These are phyloP conservation scores for Camellia japonica DNA, from an alignment of 148 eudicot species.

Conservation along the genomic window DNA sequence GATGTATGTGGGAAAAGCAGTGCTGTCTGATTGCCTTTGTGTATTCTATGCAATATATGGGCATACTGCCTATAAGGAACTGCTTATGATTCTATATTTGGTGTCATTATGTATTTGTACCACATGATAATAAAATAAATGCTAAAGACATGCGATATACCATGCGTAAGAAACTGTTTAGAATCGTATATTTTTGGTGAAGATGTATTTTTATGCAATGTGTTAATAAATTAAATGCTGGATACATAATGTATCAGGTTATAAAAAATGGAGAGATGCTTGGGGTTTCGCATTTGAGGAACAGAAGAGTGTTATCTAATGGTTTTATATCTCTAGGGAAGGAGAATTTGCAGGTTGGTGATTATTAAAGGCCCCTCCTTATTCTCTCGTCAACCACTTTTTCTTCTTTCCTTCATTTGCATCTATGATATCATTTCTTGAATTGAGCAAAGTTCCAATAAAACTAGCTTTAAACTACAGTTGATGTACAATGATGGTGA, in stretches of 20 bases:
- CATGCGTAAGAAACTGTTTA: background rate
- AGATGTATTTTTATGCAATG: background rate
- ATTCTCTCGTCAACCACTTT: background rate
- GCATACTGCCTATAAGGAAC: background rate
- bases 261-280: conserved; percentile 99
- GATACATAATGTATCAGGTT: conserved; percentile 45
- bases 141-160: background rate
- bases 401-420: background rate
- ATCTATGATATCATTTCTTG: background rate
- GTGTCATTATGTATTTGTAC: background rate
- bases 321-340: conserved; percentile 88
- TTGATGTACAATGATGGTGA: conserved; percentile 99
- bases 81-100: background rate
- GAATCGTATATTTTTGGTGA: background rate
- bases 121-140: background rate
- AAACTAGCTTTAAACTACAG: conserved; percentile 42
- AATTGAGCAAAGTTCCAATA: conserved; percentile 18
- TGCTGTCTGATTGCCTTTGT: background rate
- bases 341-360: conserved; percentile 83
- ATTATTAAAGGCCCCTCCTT: background rate
- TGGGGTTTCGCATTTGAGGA: conserved; percentile 93
- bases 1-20: background rate
- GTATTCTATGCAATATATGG: background rate
- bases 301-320: conserved; percentile 81
- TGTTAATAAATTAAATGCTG: background rate